Percentiles rank a stretch among this genome's conserved stretches.
phyloP scores from a whole-genome alignment of 805 yeast genomes.

The Starmerella apicola region DNA sequence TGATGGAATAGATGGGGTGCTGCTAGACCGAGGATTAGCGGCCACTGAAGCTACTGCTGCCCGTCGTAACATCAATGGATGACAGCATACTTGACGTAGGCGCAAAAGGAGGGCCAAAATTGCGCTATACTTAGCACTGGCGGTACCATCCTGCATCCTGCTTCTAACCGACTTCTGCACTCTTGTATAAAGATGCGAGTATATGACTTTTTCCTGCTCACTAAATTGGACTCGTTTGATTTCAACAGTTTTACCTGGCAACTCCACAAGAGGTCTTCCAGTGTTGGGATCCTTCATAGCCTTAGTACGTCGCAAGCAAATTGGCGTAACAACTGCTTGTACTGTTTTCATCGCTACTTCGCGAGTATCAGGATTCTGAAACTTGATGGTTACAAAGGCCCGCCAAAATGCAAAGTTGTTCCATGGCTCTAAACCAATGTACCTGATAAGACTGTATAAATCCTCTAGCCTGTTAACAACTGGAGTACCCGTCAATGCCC shows the following conservation, averaged over 20 bases:
- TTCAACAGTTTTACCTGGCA: constrained; percentile 64
- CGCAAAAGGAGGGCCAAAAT: constrained; percentile 74
- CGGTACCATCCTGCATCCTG: constrained; percentile 41
- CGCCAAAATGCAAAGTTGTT: constrained; percentile 74
- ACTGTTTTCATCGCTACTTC: constrained; percentile 64
- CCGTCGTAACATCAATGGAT: constrained; percentile 50
- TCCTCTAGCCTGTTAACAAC: constrained; percentile 82
- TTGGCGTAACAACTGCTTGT: constrained; percentile 74
- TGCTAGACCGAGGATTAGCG: constrained; percentile 6
- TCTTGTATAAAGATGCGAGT: constrained; percentile 51
- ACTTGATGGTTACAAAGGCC: constrained; percentile 70
- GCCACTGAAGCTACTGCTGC: constrained; percentile 13
- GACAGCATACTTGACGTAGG: constrained; percentile 81
- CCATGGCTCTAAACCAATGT: constrained; percentile 81
- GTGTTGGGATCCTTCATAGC: constrained; percentile 52
- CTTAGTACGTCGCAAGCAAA: constrained; percentile 74
- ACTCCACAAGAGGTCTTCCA: constrained; percentile 59
- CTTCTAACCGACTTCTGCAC: constrained; percentile 39
- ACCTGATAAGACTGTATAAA: constrained; percentile 62
- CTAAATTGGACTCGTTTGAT: constrained; percentile 58
- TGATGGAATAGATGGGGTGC: neutral
- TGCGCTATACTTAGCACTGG: constrained; percentile 61
- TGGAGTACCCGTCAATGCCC: constrained; percentile 92
- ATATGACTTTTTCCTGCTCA: constrained; percentile 51
- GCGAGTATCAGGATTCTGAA: constrained; percentile 56